Conservation (phyloP, 371 early-diverging fungal species). For the Parasitella parasitica region DNA sequence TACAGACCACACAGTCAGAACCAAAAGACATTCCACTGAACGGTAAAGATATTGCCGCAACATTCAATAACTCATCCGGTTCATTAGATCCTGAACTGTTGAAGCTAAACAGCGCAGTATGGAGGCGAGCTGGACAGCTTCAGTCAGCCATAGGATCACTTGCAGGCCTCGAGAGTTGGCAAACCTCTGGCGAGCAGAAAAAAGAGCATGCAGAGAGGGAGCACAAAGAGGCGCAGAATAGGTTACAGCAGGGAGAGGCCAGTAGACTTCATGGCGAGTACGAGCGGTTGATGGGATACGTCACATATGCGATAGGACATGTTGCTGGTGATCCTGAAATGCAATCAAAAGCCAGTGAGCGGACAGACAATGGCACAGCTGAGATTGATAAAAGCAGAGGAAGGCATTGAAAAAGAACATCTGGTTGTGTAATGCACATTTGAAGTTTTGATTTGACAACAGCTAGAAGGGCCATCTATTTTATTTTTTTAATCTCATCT, state of each 20-base stretch:
- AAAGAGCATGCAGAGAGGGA: conserved; percentile 30
- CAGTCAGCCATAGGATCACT: conserved; percentile 32
- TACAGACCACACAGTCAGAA: background rate
- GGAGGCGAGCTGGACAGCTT: conserved; percentile 34
- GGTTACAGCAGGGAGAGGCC: conserved; percentile 22
- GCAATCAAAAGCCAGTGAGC: conserved; percentile 30
- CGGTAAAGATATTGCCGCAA: background rate
- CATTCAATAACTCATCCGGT: background rate
- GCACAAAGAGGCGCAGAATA: conserved; percentile 27
- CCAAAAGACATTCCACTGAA: background rate
- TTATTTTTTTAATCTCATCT: background rate
- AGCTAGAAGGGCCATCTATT: background rate
- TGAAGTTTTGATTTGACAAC: conserved; percentile 1
- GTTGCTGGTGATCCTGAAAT: conserved; percentile 45
- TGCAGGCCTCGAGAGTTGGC: conserved; percentile 28
- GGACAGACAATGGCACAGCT: conserved; percentile 27
- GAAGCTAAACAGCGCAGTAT: conserved; percentile 30
- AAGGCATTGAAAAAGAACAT: background rate
- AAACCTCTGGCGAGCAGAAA: conserved; percentile 19
- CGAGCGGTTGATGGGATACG: conserved; percentile 36
- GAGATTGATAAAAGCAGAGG: conserved; percentile 22
- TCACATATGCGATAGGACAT: conserved; percentile 36
- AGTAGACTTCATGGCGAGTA: conserved; percentile 46
- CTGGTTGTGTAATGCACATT: background rate
- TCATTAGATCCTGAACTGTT: conserved; percentile 24